Evolutionary conservation across 192 early-diverging fungal species (phyloP).

Genomic region (Dissophora globulifera): DNA sequence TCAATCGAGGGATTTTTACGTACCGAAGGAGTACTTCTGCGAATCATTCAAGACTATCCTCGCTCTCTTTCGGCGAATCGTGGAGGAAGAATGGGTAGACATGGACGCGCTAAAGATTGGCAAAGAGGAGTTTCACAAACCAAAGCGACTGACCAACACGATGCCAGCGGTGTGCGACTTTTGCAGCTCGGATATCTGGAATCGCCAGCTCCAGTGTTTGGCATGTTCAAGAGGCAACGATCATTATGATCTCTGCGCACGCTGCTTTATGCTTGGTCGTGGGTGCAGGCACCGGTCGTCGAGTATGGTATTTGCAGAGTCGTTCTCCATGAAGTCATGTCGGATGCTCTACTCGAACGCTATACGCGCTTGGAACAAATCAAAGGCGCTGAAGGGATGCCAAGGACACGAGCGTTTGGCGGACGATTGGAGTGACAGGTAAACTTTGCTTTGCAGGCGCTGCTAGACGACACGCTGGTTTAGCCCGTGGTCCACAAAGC

Average conservation of each 20-base stretch:
- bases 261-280: slow-evolving; percentile 27
- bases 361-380: slow-evolving; percentile 35
- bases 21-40: slow-evolving; percentile 21
- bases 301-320: slow-evolving; percentile 27
- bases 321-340: slow-evolving; percentile 33
- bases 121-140: slow-evolving; percentile 5
- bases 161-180: slow-evolving; percentile 39
- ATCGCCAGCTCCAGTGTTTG: slow-evolving; percentile 30
- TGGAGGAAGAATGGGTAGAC: slow-evolving; percentile 48
- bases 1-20: slow-evolving; percentile 1
- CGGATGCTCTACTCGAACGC: slow-evolving; percentile 7
- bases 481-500: too few species aligned
- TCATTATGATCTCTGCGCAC: slow-evolving; percentile 27
- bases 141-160: slow-evolving; percentile 2
- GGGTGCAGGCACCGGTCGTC: slow-evolving; percentile 30
- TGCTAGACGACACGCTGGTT: neutral
- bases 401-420: neutral
- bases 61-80: slow-evolving; percentile 16
- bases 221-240: slow-evolving; percentile 6
- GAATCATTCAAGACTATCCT: slow-evolving; percentile 26
- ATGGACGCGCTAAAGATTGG: neutral
- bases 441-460: neutral
- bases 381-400: slow-evolving; percentile 11
- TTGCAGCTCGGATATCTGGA: slow-evolving; percentile 40
- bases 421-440: slow-evolving; percentile 28